phyloP scores from a whole-genome alignment of 345 rosid genomes.

The Punica granatum region DNA sequence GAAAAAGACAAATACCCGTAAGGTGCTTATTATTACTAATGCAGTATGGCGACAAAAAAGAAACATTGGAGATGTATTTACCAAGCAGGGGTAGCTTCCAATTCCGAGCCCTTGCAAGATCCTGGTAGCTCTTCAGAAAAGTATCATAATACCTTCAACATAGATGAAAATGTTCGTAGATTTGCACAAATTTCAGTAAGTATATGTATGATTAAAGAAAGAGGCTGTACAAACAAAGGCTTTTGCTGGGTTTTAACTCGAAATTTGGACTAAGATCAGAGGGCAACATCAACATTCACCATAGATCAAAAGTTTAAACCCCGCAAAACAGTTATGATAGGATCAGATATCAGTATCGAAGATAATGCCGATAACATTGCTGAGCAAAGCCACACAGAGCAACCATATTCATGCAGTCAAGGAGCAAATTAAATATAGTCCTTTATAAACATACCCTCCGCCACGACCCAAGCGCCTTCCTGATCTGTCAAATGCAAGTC shows the following conservation, averaged over 20 bases:
- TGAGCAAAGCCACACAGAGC: background rate
- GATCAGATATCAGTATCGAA: no score
- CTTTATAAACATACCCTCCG: conserved; percentile 61
- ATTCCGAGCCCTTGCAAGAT: conserved; percentile 56
- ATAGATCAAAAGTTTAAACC: no score
- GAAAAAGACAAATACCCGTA: background rate
- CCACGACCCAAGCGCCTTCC: conserved; percentile 97
- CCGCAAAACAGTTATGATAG: no score
- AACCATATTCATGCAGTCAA: background rate
- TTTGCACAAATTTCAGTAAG: conserved; percentile 18
- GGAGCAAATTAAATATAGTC: background rate
- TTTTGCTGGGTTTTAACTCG: no score
- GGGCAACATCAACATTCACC: background rate
- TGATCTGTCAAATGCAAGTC: conserved; percentile 89
- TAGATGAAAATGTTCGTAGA: background rate
- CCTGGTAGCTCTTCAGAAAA: conserved; percentile 62
- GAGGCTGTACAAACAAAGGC: no score
- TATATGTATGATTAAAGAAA: no score
- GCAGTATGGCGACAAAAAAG: background rate
- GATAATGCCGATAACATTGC: background rate
- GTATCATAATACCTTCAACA: conserved; percentile 62
- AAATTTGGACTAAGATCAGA: background rate
- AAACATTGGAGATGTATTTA: conserved; percentile 16
- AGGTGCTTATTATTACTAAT: background rate
- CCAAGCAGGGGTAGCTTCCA: conserved; percentile 79